These are phyloP conservation scores for Cladophialophora carrionii DNA, from an alignment of 2,329 filamentous ascomycete genomes.

Conservation along the genomic window DNA sequence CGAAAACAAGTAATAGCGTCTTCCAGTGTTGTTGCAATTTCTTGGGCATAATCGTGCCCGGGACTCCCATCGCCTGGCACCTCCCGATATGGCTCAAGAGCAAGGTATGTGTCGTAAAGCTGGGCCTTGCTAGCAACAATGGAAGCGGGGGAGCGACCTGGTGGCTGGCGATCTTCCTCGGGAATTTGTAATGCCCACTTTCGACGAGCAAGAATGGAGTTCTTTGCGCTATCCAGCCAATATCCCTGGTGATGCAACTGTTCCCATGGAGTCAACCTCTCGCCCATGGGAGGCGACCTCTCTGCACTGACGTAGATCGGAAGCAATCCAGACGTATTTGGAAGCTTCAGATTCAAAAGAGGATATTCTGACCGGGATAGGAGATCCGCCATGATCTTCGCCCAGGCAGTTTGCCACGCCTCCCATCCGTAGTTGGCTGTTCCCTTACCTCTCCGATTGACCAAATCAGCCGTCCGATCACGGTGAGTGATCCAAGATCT, in stretches of 20 bases:
- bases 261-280: conserved; percentile 61
- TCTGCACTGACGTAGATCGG: conserved; percentile 52
- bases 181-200: conserved; percentile 59
- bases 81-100: conserved; percentile 62
- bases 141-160: conserved; percentile 59
- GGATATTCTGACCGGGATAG: conserved; percentile 58
- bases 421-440: conserved; percentile 90
- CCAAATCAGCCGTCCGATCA: conserved; percentile 71
- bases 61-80: conserved; percentile 49
- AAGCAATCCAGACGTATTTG: conserved; percentile 39
- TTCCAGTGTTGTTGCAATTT: conserved; percentile 55
- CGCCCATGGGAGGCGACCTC: conserved; percentile 54
- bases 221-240: conserved; percentile 60
- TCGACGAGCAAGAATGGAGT: conserved; percentile 56
- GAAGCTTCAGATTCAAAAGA: conserved; percentile 40
- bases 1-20: conserved; percentile 56
- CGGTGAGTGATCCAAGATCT: conserved; percentile 80
- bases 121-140: conserved; percentile 58
- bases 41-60: conserved; percentile 56
- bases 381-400: conserved; percentile 63
- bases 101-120: conserved; percentile 64
- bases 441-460: conserved; percentile 82
- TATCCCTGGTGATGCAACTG: conserved; percentile 65
- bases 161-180: conserved; percentile 60
- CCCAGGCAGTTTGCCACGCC: conserved; percentile 84